These are phyloP conservation scores for Crucihimalaya himalaica DNA, from an alignment of 345 rosid species.

Conservation along the genomic window DNA sequence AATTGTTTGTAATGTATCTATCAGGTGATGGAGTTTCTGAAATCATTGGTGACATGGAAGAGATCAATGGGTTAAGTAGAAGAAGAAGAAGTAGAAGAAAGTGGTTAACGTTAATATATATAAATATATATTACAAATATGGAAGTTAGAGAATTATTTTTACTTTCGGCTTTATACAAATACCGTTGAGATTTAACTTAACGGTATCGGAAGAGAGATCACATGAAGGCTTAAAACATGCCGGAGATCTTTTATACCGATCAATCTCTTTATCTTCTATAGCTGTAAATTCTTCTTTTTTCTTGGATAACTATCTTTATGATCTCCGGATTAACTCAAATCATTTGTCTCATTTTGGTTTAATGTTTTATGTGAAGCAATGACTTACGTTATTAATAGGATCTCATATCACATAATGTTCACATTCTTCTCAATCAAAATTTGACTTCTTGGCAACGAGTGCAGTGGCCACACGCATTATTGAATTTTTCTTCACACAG, in stretches of 20 bases:
- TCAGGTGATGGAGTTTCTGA: conserved; percentile 92
- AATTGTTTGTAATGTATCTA: neutral
- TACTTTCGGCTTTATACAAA: conserved; percentile 20
- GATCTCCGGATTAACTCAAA: neutral
- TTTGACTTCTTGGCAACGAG: no score
- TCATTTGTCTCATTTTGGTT: conserved; percentile 7
- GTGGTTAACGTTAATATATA: conserved; percentile 21
- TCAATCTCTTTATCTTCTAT: conserved; percentile 17
- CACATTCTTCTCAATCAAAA: no score
- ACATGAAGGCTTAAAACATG: conserved; percentile 27
- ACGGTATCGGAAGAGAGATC: conserved; percentile 15
- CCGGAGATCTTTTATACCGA: conserved; percentile 31
- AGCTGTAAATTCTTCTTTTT: conserved; percentile 27
- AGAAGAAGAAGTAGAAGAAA: conserved; percentile 11
- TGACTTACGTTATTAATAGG: neutral
- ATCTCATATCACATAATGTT: neutral
- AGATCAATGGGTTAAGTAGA: conserved; percentile 37
- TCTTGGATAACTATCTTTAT: neutral
- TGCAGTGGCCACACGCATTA: no score
- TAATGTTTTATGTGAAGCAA: neutral
- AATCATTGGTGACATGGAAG: conserved; percentile 73
- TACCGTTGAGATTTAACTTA: conserved; percentile 27
- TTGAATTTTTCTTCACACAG: no score
- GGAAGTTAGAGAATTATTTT: conserved; percentile 22
- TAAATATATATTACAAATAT: neutral